Base-by-base conservation (phyloP, 2,329 filamentous ascomycete genomes). In the Aspergillus transmontanensis region DNA sequence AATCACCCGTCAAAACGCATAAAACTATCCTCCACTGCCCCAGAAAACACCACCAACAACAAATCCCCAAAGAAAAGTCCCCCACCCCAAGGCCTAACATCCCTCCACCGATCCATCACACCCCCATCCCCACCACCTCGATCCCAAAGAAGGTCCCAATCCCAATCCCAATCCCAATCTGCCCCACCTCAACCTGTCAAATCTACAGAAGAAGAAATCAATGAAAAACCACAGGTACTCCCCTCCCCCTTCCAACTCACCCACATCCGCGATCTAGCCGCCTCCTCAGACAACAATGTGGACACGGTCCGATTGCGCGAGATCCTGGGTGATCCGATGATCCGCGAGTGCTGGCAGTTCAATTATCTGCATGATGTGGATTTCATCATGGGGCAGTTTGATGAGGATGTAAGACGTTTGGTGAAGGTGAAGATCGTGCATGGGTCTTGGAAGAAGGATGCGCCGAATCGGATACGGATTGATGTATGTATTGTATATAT, bases 211-310 rank as follows among this genome's bases (percentile, higher is more conserved):
- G 21, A 51, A n/a, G 4, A 19, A 28, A 6, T 1, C 28, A 11
- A 4, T 6, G 16, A 36, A 23, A 57, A 36, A n/a, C 26, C 36
- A 21, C 46, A 12, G 9, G 16, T 70, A 9, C 70, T 87, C 28
- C 73, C 78, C 1, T 94, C 91, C 1, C 92, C 92, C 0, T 86
- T 94, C 68, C 87, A 88, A 62, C 85, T 95, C 16, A 94, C 90
- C 0, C 84, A 83, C 63, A 89, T 95, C 59, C 82, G 81, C 32
- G 89, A 91, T 69, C 79, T 94, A 0, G 81, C 87, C 1, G 75
- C 81, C 1, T 75, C 79, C 1, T 77, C 79, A 2, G 72, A 74
- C 0, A 79, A 84, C 64, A 95, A 96, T 78, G 78, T 81, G 28
- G 90, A 90, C 73, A 83, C 91, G 0, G 77, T 94, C 39, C 84